Base-by-base conservation (phyloP, 192 early-diverging fungal species). In the Coemansia sp. region DNA sequence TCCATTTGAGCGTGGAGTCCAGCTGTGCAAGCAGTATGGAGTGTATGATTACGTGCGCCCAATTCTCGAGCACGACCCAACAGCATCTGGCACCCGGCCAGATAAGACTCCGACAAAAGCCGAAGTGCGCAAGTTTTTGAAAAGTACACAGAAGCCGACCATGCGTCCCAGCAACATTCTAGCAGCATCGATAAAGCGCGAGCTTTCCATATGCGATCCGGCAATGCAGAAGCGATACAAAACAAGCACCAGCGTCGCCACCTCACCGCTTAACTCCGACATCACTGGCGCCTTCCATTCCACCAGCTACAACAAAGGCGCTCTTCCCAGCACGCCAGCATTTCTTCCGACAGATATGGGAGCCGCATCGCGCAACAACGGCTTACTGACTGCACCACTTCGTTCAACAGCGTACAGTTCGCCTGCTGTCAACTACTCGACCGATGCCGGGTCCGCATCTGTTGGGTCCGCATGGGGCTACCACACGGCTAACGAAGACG, bases 1-100 rank as follows among this genome's bases (percentile, higher is more conserved):
- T 8, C 97, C 97, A 4, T 93, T 91, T 72, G 85, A 86, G 42
- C 85, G 92, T 11, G 95, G 92, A n/a, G 86, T 92, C 7, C 81
- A 88, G 50, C 75, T 99, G 1, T 95, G 95, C 19, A 62, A 85
- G 64, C 88, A 91, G 56, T 98, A 93, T 72, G 79, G 82, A n/a
- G 94, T 97, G 11, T 85, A 91, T 56, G 63, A 85, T 6, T 50
- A 90, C 12, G 75, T 99, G 45, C 79, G 86, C 52, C 93, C 94
- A 0, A 74, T 99, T 23, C 81, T 98, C 21, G 92, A 96, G 16
- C 93, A 93, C 75, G 83, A 88, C 49, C 87, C 87, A 6, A 86
- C 89, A 9, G 84, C 84, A 11, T 75, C 81, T 21, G 84, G 78
- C 65, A 77, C 79, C 57, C 71, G 54, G 44, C 79, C 69, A 10